Evolutionary conservation across 2,329 filamentous ascomycete genomes (phyloP).

Genomic region (Aspergillus pseudotamarii): DNA sequence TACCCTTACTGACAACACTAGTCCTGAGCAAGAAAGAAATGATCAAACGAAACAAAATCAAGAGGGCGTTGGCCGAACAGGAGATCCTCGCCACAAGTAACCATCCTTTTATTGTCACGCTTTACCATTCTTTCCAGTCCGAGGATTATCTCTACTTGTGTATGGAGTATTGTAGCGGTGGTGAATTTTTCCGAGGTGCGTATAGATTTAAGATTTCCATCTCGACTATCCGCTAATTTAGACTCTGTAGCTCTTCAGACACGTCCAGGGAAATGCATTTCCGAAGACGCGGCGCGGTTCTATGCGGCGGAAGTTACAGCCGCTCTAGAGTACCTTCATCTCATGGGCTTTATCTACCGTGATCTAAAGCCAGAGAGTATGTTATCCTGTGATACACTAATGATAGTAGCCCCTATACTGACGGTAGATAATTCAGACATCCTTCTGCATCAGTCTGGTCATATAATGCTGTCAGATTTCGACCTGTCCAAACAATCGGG

Average conservation of each 20-base stretch:
- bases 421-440: conserved; percentile 71
- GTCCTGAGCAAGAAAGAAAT: conserved; percentile 99
- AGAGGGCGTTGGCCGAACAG: conserved; percentile 93
- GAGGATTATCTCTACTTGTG: conserved; percentile 99
- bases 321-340: conserved; percentile 90
- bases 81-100: conserved; percentile 98
- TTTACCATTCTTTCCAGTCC: conserved; percentile 99
- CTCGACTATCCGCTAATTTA: conserved; percentile 12
- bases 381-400: conserved; percentile 38
- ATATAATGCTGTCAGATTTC: conserved; percentile 99
- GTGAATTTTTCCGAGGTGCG: conserved; percentile 85
- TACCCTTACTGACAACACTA: conserved; percentile 48
- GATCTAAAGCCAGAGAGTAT: conserved; percentile 95
- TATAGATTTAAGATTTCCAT: conserved; percentile 1
- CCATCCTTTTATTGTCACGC: conserved; percentile 96
- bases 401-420: conserved; percentile 8
- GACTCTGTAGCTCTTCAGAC: conserved; percentile 75
- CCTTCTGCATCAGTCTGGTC: conserved; percentile 95
- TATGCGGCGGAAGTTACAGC: conserved; percentile 98
- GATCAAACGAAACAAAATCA: conserved; percentile 99
- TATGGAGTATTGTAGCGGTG: conserved; percentile 99
- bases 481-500: conserved; percentile 98
- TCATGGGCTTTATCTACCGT: conserved; percentile 99
- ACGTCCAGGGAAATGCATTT: conserved; percentile 93
- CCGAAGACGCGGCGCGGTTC: conserved; percentile 94